Evolutionary conservation across 2,329 filamentous ascomycete species (phyloP), one percentile per base, ranked within the genome.

Genomic region (Corynespora cassiicola): DNA sequence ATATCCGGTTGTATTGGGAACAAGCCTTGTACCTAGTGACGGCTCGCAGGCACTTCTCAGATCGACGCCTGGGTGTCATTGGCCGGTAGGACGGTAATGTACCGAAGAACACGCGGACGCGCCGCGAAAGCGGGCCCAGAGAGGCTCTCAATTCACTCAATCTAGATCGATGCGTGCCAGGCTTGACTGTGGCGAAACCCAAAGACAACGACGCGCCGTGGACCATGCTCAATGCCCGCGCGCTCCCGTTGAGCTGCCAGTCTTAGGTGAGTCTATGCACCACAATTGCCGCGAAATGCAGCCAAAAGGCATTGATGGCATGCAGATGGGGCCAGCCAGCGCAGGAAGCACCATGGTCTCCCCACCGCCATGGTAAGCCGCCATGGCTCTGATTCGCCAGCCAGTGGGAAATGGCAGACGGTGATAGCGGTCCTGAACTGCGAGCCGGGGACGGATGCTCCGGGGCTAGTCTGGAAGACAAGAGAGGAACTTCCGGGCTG

Each of bases 1-100:
- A 63, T 65, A 63, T 58, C 61, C 63, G 63, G 56, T 55, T 56
- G 59, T 62, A 66, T 63, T 63, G 52, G 43, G 45, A 58, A 57
- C 54, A 57, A 59, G 54, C 61, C 61, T 61, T 63, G 61, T 60
- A 60, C 60, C 58, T 58, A 65, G 61, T 50, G 45, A 58, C 58
- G 56, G 56, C 47, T 57, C 45, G 51, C 49, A 61, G 51, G 54
- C 37, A 57, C 45, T 54, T 52, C 51, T 56, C 45, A 52, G 59
- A 63, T 60, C 42, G 53, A 35, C 51, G 30, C 25, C 25, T 35
- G 42, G 44, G 47, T 52, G 48, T 50, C 39, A 66, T 62, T 65
- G 57, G 59, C 36, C 50, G 54, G 53, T 48, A 55, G 47, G 50
- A 50, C 52, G 56, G 52, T 50, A 63, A 55, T 56, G 53, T 54